Base-by-base conservation (phyloP, 106 monocot species). In the Xerophyta viscosa region DNA sequence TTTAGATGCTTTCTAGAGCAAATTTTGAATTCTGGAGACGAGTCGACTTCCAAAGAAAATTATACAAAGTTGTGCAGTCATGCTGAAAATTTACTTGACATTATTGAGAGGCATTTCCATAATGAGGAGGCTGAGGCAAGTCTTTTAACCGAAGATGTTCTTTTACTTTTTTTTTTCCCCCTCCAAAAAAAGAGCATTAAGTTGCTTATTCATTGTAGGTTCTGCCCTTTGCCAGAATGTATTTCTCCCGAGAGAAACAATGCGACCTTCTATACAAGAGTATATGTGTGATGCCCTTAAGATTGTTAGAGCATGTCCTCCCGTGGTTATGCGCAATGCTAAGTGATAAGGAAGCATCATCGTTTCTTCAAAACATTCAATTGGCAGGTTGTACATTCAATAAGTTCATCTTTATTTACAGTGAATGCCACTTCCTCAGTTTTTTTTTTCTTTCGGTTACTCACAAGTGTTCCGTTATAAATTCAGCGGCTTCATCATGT, bases 11-110 rank as follows among this genome's bases (percentile, higher is more conserved):
- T 99, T 56, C 90, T 99, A 46, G 98, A 99, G 68, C 66, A 76
- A 63, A 91, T 99, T 8, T 82, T 86, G 52, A 83, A 46, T 65
- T 57, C 82, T 52, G 82, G 86, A 30, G 76, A 74, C 37, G 71
- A 67, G 48, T 74, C 86, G 60, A 79, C 85, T 58, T 72, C 81
- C 60, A 82, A 66, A n/a, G 98, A 91, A n/a, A 90, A 90, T 44
- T 83, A 80, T 60, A 73, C 79, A 23, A 73, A 83, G 46, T 62
- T 99, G 3, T 86, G 86, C 37, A 72, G 68, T 2, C 83, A 90
- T 65, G 98, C 98, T 71, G 98, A 99, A 71, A 79, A 99, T 27
- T 90, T 91, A 62, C 86, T 90, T 69, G 79, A 86, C 36, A 82
- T 79, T 12, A 90, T 86, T 69, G 66, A 83, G 64, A 86, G 71